phyloP scores from a whole-genome alignment of 352 stramenopile genomes.

The Halophytophthora polymorphica region DNA sequence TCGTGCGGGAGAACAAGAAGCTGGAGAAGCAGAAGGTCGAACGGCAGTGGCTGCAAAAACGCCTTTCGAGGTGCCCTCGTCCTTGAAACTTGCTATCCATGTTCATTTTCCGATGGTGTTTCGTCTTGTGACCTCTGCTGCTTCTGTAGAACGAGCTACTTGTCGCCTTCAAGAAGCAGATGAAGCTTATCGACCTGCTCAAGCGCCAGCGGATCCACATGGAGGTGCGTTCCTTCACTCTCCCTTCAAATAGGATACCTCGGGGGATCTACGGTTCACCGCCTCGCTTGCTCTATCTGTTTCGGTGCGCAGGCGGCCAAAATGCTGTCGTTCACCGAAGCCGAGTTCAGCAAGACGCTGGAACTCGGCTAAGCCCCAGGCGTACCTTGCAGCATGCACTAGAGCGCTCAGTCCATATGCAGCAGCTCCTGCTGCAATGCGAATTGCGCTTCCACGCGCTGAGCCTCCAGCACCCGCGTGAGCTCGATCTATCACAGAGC shows the following conservation, averaged over 20 bases:
- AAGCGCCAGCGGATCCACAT: slow-evolving; percentile 86
- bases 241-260: not conserved
- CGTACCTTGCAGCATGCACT: not conserved
- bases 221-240: slow-evolving; percentile 51
- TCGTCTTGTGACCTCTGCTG: not conserved
- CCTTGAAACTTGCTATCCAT: not conserved
- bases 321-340: slow-evolving; percentile 84
- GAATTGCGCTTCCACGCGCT: slow-evolving; percentile 68
- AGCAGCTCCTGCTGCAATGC: slow-evolving; percentile 65
- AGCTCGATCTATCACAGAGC: slow-evolving; percentile 55
- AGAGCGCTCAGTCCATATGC: slow-evolving; percentile 29
- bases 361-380: slow-evolving; percentile 38
- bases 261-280: not conserved
- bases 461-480: slow-evolving; percentile 64
- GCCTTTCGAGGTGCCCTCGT: too few species aligned
- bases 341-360: slow-evolving; percentile 79
- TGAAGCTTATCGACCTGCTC: slow-evolving; percentile 85
- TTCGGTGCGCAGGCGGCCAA: slow-evolving; percentile 53
- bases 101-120: not conserved
- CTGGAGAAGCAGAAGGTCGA: slow-evolving; percentile 82
- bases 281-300: slow-evolving; percentile 13
- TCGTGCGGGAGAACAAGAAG: slow-evolving; percentile 65
- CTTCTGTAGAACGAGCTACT: slow-evolving; percentile 53
- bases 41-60: not conserved
- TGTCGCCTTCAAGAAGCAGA: slow-evolving; percentile 81